These are phyloP conservation scores for Beauveria caledonica DNA, from an alignment of 2,329 filamentous ascomycete species.

Conservation along the genomic window DNA sequence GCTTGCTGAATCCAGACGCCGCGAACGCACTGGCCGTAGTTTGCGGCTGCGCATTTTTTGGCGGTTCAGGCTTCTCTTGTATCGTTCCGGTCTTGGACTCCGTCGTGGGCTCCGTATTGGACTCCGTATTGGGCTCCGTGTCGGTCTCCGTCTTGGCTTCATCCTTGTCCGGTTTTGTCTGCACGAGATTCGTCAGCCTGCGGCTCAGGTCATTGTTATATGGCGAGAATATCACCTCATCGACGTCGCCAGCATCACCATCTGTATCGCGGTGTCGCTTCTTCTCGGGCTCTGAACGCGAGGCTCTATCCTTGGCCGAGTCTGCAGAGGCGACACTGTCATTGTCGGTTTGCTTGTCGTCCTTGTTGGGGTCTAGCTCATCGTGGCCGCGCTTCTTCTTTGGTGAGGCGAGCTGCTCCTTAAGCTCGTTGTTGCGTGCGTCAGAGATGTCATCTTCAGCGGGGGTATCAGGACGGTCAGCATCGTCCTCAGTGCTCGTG, in stretches of 20 bases:
- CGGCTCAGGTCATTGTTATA: not conserved
- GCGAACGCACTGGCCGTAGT: constrained; percentile 58
- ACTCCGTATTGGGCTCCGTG: not conserved
- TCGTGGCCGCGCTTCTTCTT: constrained; percentile 60
- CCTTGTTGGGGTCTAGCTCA: constrained; percentile 44
- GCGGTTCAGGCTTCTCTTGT: constrained; percentile 11
- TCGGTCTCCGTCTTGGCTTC: not conserved
- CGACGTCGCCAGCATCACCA: constrained; percentile 15
- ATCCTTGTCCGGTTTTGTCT: not conserved
- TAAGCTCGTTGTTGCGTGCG: constrained; percentile 28
- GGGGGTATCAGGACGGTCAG: constrained; percentile 24
- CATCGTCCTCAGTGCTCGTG: constrained; percentile 15
- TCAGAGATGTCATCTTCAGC: constrained; percentile 27
- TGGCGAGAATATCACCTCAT: not conserved
- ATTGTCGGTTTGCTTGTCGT: constrained; percentile 33
- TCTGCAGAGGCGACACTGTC: constrained; percentile 34
- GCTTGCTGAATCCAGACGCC: constrained; percentile 58
- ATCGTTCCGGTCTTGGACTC: not conserved
- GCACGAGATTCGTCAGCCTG: constrained; percentile 8
- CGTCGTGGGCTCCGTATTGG: not conserved
- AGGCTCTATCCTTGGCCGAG: constrained; percentile 40
- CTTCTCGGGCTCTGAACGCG: constrained; percentile 50
- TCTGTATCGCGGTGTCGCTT: constrained; percentile 53
- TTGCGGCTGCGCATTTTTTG: constrained; percentile 20
- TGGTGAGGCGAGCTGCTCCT: constrained; percentile 47